Base-by-base conservation (phyloP, 129 eudicot species). In the Scalesia atractyloides region DNA sequence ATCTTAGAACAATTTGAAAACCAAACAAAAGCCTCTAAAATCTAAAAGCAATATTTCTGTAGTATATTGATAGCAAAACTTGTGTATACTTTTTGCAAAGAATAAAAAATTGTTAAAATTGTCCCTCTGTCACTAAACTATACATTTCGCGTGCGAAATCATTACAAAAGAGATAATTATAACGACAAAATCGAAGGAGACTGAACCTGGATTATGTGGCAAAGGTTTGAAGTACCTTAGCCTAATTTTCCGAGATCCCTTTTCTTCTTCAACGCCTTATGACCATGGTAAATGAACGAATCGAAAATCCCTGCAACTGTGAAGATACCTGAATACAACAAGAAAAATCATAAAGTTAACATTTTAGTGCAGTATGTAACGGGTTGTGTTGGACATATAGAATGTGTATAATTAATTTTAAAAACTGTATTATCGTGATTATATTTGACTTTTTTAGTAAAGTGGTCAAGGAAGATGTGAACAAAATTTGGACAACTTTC, bases 271-370 rank as follows among this genome's bases (percentile, higher is more conserved):
- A 89, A 24, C 13, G 95, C 98, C 89, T 71, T 92, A 14, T 81
- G 90, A 36, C 98, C 92, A 69, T 92, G 98, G 79, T 89, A 92
- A 37, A 92, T 62, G 53, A 85, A 89, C 15, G 98, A 76, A 80
- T 92, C 98, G 57, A 92, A 79, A 30, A 92, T 87, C 24, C 96
- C 98, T 4, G 98, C 92, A 37, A 92, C 92, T 44, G 98, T 87
- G 77, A 87, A 92, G 66, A 82, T 65, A 65, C 98, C 98, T 92
- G 84, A 64, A 73, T 3, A 58, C 53, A 37, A 41, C 43, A 59
- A 59, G 65, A 59, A 59, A 47, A n/a, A 24, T 50, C 5, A 50
- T 15, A 50, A 50, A 50, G 15, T 50, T 15, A 50, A 59, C 15
- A 50, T 16, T 50, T 50, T 15, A 4, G 56, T 50, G 56, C 16